A percentile compares a stretch with the other conserved stretches of the same genome.
Conservation (phyloP, 208 protist species). For the Wallacemonas collosoma region DNA sequence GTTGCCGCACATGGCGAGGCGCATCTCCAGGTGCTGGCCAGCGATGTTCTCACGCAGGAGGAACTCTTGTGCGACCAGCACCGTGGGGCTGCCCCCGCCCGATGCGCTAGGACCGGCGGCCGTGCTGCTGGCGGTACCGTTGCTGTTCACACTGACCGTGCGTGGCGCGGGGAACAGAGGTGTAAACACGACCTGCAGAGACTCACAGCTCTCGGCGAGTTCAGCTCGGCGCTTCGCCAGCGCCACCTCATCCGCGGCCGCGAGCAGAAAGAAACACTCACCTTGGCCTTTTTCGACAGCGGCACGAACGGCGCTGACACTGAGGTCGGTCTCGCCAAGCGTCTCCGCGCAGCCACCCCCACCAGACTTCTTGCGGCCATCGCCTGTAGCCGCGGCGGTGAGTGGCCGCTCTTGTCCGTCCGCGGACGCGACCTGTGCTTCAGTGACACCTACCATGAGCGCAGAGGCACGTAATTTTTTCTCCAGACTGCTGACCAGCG, state of each 20-base stretch:
- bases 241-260: constrained; percentile 24
- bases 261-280: constrained; percentile 69
- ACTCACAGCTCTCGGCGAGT: constrained; percentile 34
- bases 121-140: neutral
- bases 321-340: constrained; percentile 44
- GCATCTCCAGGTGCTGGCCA: constrained; percentile 75
- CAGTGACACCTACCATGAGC: constrained; percentile 14
- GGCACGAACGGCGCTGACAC: constrained; percentile 28
- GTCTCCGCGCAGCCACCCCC: neutral
- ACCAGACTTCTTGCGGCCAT: neutral
- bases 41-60: constrained; percentile 54
- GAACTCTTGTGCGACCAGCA: constrained; percentile 71
- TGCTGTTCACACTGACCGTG: constrained; percentile 31
- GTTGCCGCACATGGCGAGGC: constrained; percentile 93
- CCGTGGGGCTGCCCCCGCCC: constrained; percentile 10
- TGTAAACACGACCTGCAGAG: constrained; percentile 32
- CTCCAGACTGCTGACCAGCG: constrained; percentile 60
- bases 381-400: neutral
- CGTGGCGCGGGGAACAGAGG: constrained; percentile 57
- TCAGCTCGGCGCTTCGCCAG: constrained; percentile 35
- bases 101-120: neutral
- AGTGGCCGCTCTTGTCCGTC: neutral
- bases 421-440: constrained; percentile 2
- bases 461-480: constrained; percentile 51
- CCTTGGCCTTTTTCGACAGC: constrained; percentile 60